Evolutionary conservation across 108 stramenopile genomes (phyloP).

Genomic region (Asterionellopsis glacialis): DNA sequence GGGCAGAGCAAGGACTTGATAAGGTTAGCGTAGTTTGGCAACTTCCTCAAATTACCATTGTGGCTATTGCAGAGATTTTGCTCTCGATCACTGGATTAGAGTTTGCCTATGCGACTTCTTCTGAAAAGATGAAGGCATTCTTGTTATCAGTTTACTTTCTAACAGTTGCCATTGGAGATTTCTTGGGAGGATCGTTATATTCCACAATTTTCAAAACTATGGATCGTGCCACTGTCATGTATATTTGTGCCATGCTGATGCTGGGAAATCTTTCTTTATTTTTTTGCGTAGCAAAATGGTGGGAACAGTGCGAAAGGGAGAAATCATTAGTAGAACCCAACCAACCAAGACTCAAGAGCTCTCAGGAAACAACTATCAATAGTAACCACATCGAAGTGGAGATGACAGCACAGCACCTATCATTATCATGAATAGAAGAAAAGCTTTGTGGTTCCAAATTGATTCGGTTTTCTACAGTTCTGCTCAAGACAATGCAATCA

Average conservation of each 20-base stretch:
- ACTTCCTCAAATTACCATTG: conserved; percentile 58
- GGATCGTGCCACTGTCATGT: conserved; percentile 10
- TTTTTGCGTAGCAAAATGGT: conserved; percentile 20
- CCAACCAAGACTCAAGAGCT: too few relatives aligned
- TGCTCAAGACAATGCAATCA: too few relatives aligned
- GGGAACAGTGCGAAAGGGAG: conserved; percentile 8
- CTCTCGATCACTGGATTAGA: conserved; percentile 54
- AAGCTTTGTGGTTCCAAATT: too few relatives aligned
- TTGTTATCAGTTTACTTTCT: conserved; percentile 37
- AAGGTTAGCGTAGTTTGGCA: conserved; percentile 50
- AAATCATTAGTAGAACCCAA: too few relatives aligned
- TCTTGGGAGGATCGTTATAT: conserved; percentile 35
- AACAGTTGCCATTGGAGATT: conserved; percentile 55
- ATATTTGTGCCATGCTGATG: conserved; percentile 25
- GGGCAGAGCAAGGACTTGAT: conserved; percentile 1
- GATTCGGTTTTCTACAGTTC: too few relatives aligned
- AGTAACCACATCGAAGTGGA: too few relatives aligned
- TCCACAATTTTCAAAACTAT: conserved; percentile 5
- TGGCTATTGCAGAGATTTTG: conserved; percentile 60
- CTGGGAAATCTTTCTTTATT: conserved; percentile 31
- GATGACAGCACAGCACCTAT: too few relatives aligned
- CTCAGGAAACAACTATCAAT: too few relatives aligned
- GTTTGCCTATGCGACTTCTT: conserved; percentile 53
- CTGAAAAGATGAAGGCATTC: conserved; percentile 36
- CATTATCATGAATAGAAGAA: too few relatives aligned